These are phyloP conservation scores for Penicillium sclerotigenum DNA, from an alignment of 2,329 filamentous ascomycete species.

Conservation along the genomic window DNA sequence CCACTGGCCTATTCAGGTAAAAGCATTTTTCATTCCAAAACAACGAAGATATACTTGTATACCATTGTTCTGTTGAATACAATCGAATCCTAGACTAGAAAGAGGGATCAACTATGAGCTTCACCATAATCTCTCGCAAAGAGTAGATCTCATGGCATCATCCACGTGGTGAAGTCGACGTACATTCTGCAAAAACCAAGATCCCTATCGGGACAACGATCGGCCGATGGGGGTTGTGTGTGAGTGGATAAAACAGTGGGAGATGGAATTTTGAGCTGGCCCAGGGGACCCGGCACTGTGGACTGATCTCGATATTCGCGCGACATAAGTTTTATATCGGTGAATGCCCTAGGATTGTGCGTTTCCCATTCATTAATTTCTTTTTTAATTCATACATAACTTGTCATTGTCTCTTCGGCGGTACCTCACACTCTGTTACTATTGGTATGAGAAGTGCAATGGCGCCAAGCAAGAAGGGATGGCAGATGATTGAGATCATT, in stretches of 20 bases:
- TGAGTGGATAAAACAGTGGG: constrained; percentile 4
- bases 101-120: not conserved
- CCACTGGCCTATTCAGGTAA: not conserved
- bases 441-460: constrained; percentile 14
- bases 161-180: not conserved
- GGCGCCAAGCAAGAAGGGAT: constrained; percentile 26
- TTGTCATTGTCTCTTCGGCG: not conserved
- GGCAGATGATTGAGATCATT: constrained; percentile 31
- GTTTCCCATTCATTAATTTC: constrained; percentile 8
- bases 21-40: not conserved
- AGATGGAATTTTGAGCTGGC: not conserved
- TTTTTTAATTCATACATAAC: constrained; percentile 5
- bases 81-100: no score
- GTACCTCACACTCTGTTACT: constrained; percentile 1
- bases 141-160: not conserved
- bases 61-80: not conserved
- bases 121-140: not conserved
- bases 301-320: not conserved
- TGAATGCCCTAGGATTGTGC: not conserved
- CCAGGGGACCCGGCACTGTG: not conserved
- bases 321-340: constrained; percentile 1
- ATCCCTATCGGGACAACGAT: not conserved
- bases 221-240: not conserved
- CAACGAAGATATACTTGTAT: not conserved
- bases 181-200: not conserved